Evolutionary conservation across 352 stramenopile species (phyloP).

Genomic region (Phytophthora niederhauseri): DNA sequence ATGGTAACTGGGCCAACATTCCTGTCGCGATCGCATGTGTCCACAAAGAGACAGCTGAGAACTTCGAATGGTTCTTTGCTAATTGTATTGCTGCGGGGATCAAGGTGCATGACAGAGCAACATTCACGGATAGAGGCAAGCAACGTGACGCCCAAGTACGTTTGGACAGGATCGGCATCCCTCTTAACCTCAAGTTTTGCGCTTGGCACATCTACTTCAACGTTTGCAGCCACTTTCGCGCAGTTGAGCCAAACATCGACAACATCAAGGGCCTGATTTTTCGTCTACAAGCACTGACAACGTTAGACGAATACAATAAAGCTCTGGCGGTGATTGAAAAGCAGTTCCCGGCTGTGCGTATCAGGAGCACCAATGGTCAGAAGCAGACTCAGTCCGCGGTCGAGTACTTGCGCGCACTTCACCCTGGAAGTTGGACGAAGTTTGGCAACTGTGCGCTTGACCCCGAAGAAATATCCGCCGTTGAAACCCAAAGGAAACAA

Average conservation of each 20-base stretch:
- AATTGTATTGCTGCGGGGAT: constrained; percentile 12
- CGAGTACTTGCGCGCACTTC: neutral
- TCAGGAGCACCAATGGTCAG: neutral
- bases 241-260: constrained; percentile 9
- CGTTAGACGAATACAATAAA: constrained; percentile 3
- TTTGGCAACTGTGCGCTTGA: neutral
- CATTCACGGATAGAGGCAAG: constrained; percentile 16
- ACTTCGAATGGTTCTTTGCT: constrained; percentile 21
- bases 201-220: constrained; percentile 21
- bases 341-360: neutral
- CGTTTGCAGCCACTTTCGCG: constrained; percentile 12
- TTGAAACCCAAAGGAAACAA: neutral
- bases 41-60: constrained; percentile 14
- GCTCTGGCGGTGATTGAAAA: neutral
- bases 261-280: constrained; percentile 4
- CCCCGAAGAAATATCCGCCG: neutral
- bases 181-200: constrained; percentile 8
- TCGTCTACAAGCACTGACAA: constrained; percentile 4
- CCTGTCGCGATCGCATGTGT: constrained; percentile 4
- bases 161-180: neutral
- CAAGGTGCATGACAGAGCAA: neutral
- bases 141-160: constrained; percentile 13
- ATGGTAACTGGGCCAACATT: constrained; percentile 8
- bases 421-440: neutral
- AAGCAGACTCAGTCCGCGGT: neutral